Percentiles rank a stretch among this genome's conserved stretches.
These are phyloP conservation scores for Kalanchoe fedtschenkoi DNA, from an alignment of 164 flowering plant species.

Conservation along the genomic window DNA sequence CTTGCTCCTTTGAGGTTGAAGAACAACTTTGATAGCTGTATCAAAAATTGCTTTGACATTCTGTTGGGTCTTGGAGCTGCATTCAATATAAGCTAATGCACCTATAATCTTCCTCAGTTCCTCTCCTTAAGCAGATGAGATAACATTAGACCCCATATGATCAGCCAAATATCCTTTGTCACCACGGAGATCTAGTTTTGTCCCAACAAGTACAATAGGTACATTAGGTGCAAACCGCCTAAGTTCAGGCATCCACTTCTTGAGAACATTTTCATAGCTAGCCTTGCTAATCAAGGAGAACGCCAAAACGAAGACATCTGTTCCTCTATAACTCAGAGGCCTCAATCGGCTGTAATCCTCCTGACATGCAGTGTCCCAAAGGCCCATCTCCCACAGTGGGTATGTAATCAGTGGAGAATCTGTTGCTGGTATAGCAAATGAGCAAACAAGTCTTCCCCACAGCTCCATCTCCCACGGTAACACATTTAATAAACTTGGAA, in stretches of 20 bases:
- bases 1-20: conserved; percentile 93
- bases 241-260: conserved; percentile 99
- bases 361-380: conserved; percentile 99
- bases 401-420: conserved; percentile 87
- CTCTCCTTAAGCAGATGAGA: conserved; percentile 82
- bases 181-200: conserved; percentile 93
- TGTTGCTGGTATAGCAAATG: no score
- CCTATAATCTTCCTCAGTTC: conserved; percentile 94
- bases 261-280: conserved; percentile 96
- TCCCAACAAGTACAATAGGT: conserved; percentile 93
- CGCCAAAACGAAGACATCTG: conserved; percentile 90
- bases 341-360: no score
- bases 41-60: conserved; percentile 97
- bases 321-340: conserved; percentile 96
- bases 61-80: conserved; percentile 98
- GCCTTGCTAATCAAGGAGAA: conserved; percentile 91
- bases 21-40: no score
- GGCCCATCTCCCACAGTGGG: conserved; percentile 96
- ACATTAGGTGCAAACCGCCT: conserved; percentile 91
- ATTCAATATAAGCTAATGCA: conserved; percentile 91
- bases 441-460: no score
- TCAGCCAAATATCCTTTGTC: conserved; percentile 61
- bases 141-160: conserved; percentile 49
- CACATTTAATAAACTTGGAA: conserved; percentile 94
- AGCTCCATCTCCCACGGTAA: conserved; percentile 90